Evolutionary conservation across 768 basidiomycete species (phyloP), one percentile per base, ranked within the genome.

Genomic region (Xerocomellus amylosporus): DNA sequence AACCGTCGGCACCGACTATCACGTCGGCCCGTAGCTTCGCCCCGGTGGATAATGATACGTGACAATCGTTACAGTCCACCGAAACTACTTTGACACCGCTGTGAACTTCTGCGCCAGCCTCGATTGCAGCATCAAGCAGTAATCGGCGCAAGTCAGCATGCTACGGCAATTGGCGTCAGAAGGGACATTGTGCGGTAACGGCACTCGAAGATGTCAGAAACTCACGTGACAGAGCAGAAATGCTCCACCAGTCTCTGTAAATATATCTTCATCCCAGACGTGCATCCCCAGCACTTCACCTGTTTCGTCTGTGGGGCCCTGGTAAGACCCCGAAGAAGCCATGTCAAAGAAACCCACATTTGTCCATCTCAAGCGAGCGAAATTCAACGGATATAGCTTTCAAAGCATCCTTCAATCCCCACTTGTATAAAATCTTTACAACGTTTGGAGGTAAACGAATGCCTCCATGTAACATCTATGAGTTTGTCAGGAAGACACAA

Each of bases 1-100:
- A 72, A 7, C 86, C 85, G 64, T 86, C 85, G 4, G 85, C 85
- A 31, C 80, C 84, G 19, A 86, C 74, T 49, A 86, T 69, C 28
- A 85, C 67, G 63, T 87, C 82, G 15, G 78, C 79, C 15, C 58
- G 61, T 9, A 84, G 51, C 13, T 61, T 70, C 47, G 77, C 71
- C 17, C 82, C 83, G 34, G 65, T 71, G 22, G 75, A 74, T 24
- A 77, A 51, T 1, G 64, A 71, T 6, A 80, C 73, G 43, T 67
- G 64, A 10, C 69, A 56, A 19, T 64, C 53, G 22, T 75, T 69
- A 34, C 58, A 62, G 53, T 75, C 66, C 28, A 72, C 64, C 8
- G 67, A 66, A 24, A 73, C 70, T 2, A 80, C 78, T 22, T 66
- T 66, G 17, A 70, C 62, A 58, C 77, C 73, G 48, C 74, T 77